These are phyloP conservation scores for Dryas octopetala DNA, from an alignment of 306 rosid genomes.

Conservation along the genomic window DNA sequence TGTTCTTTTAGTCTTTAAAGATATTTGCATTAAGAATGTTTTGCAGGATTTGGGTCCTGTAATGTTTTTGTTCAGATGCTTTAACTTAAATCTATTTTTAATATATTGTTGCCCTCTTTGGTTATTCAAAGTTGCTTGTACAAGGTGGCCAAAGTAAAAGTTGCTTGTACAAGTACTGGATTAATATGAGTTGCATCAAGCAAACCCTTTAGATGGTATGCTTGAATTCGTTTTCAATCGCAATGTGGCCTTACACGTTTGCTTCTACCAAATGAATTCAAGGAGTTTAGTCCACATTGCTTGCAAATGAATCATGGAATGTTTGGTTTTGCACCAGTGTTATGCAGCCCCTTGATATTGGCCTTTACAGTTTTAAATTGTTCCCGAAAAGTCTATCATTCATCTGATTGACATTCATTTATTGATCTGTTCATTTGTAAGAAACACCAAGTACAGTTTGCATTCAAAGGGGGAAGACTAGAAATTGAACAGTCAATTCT, in stretches of 20 bases:
- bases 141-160: background rate
- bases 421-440: background rate
- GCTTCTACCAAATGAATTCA: background rate
- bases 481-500: background rate
- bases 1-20: background rate
- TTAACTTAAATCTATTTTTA: background rate
- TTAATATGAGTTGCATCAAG: background rate
- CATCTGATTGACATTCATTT: background rate
- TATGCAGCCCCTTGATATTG: background rate
- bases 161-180: too few relatives aligned
- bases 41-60: conserved; percentile 9
- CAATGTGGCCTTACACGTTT: background rate
- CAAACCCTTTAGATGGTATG: background rate
- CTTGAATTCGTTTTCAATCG: background rate
- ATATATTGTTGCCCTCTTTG: conserved; percentile 5
- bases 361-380: background rate
- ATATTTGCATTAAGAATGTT: conserved; percentile 11
- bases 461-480: background rate
- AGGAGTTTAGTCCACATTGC: background rate
- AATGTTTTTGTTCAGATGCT: conserved; percentile 2
- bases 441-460: background rate
- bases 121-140: background rate
- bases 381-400: background rate
- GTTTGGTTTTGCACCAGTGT: background rate
- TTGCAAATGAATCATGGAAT: background rate